These are phyloP conservation scores for Brachypodium distachyon DNA, from an alignment of 202 grass and related monocot genomes.

Conservation along the genomic window DNA sequence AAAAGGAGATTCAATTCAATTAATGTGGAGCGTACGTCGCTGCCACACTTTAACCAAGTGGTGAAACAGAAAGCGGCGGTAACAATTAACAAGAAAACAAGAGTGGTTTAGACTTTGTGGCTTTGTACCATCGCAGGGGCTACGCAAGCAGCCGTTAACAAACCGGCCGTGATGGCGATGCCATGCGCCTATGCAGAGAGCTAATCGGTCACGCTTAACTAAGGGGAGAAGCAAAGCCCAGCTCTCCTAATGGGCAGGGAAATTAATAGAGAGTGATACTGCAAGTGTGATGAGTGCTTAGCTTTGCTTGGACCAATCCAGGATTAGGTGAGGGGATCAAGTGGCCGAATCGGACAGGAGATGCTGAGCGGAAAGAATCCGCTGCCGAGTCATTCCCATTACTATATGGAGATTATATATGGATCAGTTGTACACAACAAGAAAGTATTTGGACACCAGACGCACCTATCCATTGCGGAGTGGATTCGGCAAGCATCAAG, in stretches of 20 bases:
- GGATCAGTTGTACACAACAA: not conserved
- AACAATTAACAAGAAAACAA: not conserved
- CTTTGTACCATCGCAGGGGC: not conserved
- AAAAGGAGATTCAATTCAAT: not conserved
- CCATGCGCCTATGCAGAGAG: not conserved
- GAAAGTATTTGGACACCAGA: not conserved
- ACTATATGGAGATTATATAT: too few relatives aligned
- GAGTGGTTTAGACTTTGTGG: not conserved
- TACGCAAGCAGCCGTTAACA: not conserved
- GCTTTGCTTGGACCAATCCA: not conserved
- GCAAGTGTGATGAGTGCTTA: not conserved
- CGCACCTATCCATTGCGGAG: not conserved
- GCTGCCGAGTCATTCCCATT: slow-evolving; percentile 26
- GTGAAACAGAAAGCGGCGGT: not conserved
- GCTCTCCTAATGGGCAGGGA: not conserved
- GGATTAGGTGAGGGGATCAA: slow-evolving; percentile 16
- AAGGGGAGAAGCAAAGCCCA: not conserved
- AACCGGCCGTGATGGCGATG: not conserved
- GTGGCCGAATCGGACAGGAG: slow-evolving; percentile 19
- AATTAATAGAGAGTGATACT: not conserved
- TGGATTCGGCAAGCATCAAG: not conserved
- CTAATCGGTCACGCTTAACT: too few relatives aligned
- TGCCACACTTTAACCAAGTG: not conserved
- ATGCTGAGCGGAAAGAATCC: slow-evolving; percentile 40
- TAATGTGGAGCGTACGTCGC: too few relatives aligned